Evolutionary conservation across 2,329 filamentous ascomycete species (phyloP), one percentile per base, ranked within the genome.

Genomic region (Diaporthe sp.): DNA sequence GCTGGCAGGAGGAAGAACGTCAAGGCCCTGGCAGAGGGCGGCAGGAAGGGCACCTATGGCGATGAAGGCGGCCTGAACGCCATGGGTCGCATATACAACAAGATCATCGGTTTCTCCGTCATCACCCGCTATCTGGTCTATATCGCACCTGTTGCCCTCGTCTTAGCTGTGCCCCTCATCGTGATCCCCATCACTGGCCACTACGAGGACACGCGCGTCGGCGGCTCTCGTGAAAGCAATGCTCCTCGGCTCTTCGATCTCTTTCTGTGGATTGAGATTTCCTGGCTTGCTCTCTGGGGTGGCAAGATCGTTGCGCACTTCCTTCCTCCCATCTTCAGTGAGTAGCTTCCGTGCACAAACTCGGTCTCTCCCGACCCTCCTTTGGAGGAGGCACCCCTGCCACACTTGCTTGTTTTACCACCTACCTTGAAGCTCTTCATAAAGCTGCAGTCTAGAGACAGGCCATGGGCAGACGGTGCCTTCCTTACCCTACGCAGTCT

Each of bases 71-170:
- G 87, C 44, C 84, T 94, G 77, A 94, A 92, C 79, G 89, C 89
- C 76, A 90, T 94, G 87, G 93, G 93, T 60, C 88, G 88, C 76
- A 80, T 94, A 49, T 93, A 94, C 84, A 87, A 88, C 80, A 92
- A 90, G 82, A 88, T 94, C 77, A 85, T 94, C 76, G 86, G 87
- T 79, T 92, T 92, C 80, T 92, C 91, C 10, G 86, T 92, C 77
- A 80, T 93, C 76, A 92, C 91, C 5, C 88, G 92, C 62, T 94
- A 94, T 81, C 84, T 93, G 65, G 87, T 94, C 77, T 94, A 94
- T 80, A 88, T 94, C 77, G 84, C 92, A 34, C 93, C 93, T 7
- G 85, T 94, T 42, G 91, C 88, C 61, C 76, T 92, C 22, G 80
- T 93, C 37, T 86, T 94, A 71, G 91, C 91, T 10, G 81, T 92